Base-by-base conservation (phyloP, 1,139 yeast species). In the Candida sanyaensis region DNA sequence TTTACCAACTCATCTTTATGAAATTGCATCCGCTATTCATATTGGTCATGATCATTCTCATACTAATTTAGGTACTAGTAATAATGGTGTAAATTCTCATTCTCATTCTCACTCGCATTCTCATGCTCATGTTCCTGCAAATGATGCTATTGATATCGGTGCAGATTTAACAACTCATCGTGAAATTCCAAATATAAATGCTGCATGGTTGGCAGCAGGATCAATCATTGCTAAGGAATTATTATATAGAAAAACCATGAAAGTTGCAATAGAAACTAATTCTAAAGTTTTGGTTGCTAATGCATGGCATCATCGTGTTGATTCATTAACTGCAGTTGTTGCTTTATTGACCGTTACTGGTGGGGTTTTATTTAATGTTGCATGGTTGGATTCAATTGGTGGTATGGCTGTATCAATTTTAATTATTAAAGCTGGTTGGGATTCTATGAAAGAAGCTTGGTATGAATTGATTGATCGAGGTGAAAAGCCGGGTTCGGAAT, bases 261-360 rank as follows among this genome's bases (percentile, higher is more conserved):
- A 82, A 53, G 83, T 93, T 17, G 98, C 97, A 2, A 72, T 76
- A 40, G 72, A 77, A 51, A 81, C 91, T 29, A 87, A 89, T 60
- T 90, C 97, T 1, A 88, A 90, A 53, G 98, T 93, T 5, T 76
- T 93, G 47, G 85, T 90, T 44, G 99, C 99, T 6, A 93, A 93
- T 62, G 99, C 99, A 3, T 93, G 98, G 98, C 99, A 93, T 64
- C 99, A 93, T 62, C 78, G 99, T 54, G 92, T 93, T n/a, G 99
- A 93, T 64, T 87, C 96, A 1, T 66, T 93, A 56, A 95, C 98
- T 0, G 91, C 97, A 0, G 77, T 88, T 36, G 98, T 93, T 8
- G 98, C 99, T 0, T 78, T 92, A 26, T 78, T 84, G 5, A 91
- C 98, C 0, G 95, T 93, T 46, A 81, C 96, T 0, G 86, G 95